Conservation (phyloP, 768 basidiomycete species). For the Flagelloscypha sp. region DNA sequence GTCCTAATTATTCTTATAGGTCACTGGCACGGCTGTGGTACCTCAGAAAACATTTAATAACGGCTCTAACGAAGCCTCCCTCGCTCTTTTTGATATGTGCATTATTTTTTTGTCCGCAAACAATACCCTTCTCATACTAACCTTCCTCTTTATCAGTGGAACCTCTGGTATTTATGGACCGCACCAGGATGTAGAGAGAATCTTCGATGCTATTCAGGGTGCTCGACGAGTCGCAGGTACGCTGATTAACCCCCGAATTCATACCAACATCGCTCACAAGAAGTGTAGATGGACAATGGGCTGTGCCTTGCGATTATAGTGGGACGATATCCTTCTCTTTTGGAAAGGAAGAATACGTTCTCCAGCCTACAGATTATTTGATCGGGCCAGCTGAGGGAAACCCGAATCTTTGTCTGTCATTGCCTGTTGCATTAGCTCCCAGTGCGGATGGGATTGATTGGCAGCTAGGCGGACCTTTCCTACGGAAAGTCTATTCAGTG, state of each 20-base stretch:
- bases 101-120: conserved; percentile 16
- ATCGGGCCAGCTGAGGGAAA: conserved; percentile 61
- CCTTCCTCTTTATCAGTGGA: conserved; percentile 36
- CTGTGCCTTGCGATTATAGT: conserved; percentile 58
- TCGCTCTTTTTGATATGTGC: conserved; percentile 71
- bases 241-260: conserved; percentile 10
- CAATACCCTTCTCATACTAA: too few species aligned
- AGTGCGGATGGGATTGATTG: conserved; percentile 73
- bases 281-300: conserved; percentile 58
- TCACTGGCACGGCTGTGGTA: conserved; percentile 44
- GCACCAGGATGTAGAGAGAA: conserved; percentile 60
- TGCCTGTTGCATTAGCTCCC: conserved; percentile 62
- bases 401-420: conserved; percentile 62
- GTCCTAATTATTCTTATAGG: conserved; percentile 24
- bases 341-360: conserved; percentile 46
- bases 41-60: conserved; percentile 60
- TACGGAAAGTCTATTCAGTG: conserved; percentile 71
- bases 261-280: conserved; percentile 1
- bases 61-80: conserved; percentile 42
- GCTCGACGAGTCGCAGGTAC: conserved; percentile 62
- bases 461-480: conserved; percentile 67
- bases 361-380: conserved; percentile 71
- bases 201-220: conserved; percentile 51
- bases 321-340: conserved; percentile 58
- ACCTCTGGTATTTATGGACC: conserved; percentile 67